A percentile compares a stretch with the other conserved stretches of the same genome.
These are phyloP conservation scores for Populus hybrid DNA, from an alignment of 441 rosid genomes.

Conservation along the genomic window DNA sequence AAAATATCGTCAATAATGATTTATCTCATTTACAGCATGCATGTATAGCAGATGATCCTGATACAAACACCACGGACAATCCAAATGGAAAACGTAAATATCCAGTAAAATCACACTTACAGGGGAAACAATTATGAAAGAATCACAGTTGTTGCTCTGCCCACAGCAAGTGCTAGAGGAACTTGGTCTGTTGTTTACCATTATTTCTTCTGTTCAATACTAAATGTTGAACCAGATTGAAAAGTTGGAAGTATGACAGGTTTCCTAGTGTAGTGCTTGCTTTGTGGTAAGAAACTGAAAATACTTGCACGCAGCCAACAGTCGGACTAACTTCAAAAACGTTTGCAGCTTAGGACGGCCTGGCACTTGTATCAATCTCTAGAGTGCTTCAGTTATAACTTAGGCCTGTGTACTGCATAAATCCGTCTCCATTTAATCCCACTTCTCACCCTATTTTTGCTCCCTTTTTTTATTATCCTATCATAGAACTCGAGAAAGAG, in stretches of 20 bases:
- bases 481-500: background rate
- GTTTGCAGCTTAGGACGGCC: background rate
- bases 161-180: background rate
- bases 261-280: too few relatives aligned
- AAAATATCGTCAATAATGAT: background rate
- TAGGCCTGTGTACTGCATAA: background rate
- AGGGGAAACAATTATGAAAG: background rate
- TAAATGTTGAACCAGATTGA: too few relatives aligned
- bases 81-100: background rate
- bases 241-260: too few relatives aligned
- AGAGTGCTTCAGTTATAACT: background rate
- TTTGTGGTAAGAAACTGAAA: too few relatives aligned
- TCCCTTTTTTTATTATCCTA: background rate
- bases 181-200: background rate
- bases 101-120: background rate
- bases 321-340: background rate
- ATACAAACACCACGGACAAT: background rate
- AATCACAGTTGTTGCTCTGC: background rate
- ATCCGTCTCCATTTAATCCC: background rate
- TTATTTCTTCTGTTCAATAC: too few relatives aligned
- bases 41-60: background rate
- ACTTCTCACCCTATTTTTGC: background rate
- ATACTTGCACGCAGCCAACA: background rate
- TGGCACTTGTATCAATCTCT: background rate
- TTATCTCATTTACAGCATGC: background rate